Evolutionary conservation across 805 yeast genomes (phyloP).

Genomic region (Saturnispora halmiae): DNA sequence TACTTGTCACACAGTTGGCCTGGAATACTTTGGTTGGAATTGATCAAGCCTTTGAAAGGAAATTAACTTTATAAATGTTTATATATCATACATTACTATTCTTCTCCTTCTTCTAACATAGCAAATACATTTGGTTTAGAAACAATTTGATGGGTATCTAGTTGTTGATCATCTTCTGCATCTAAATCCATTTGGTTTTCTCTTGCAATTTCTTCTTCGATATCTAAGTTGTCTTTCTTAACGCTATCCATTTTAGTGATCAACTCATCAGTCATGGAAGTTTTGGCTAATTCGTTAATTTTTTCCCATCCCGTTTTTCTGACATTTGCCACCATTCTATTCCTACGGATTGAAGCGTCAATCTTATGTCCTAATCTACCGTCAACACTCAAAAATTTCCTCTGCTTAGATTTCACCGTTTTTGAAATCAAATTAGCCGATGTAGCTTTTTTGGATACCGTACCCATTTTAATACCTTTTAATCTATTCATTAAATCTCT

Average conservation of each 20-base stretch:
- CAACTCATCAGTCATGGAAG: constrained; percentile 15
- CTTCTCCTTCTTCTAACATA: constrained; percentile 21
- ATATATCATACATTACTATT: background rate
- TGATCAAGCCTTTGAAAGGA: constrained; percentile 19
- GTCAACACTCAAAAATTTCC: constrained; percentile 14
- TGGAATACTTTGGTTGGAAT: constrained; percentile 28
- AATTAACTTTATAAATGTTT: constrained; percentile 4
- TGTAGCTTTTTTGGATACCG: constrained; percentile 13
- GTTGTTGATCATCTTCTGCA: constrained; percentile 12
- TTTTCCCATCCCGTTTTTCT: constrained; percentile 70
- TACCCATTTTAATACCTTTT: background rate
- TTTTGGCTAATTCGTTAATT: constrained; percentile 43
- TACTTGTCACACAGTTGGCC: constrained; percentile 54
- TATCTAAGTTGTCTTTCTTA: constrained; percentile 14
- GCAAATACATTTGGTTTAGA: constrained; percentile 21
- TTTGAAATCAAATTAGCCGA: constrained; percentile 20
- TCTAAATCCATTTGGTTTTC: constrained; percentile 11
- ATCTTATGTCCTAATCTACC: constrained; percentile 36
- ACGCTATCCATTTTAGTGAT: constrained; percentile 12
- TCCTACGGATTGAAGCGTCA: constrained; percentile 53
- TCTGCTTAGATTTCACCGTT: constrained; percentile 17
- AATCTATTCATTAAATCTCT: background rate
- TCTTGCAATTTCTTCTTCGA: constrained; percentile 15
- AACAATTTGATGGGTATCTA: constrained; percentile 4
- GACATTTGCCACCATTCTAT: constrained; percentile 49